These are phyloP conservation scores for Ophiostoma himal-ulmi DNA, from an alignment of 2,329 filamentous ascomycete species.

Conservation along the genomic window DNA sequence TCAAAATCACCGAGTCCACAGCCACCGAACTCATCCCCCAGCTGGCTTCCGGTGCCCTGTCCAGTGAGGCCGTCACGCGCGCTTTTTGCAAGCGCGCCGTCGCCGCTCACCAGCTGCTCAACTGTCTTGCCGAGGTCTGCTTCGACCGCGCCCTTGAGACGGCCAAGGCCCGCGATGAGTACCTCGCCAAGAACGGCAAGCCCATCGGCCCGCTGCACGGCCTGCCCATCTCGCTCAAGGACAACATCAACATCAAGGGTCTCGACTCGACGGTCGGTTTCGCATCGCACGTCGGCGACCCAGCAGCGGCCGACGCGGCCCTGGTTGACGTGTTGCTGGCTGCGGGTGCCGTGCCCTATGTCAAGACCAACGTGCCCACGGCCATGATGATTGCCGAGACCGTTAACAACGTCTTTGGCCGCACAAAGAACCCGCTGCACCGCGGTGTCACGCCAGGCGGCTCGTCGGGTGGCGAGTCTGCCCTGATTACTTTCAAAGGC, in stretches of 20 bases:
- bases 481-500: slow-evolving; percentile 54
- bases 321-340: slow-evolving; percentile 40
- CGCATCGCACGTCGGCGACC: slow-evolving; percentile 53
- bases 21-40: slow-evolving; percentile 34
- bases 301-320: slow-evolving; percentile 41
- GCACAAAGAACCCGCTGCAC: slow-evolving; percentile 57
- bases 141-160: slow-evolving; percentile 48
- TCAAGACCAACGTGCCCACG: slow-evolving; percentile 54
- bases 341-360: slow-evolving; percentile 50
- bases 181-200: slow-evolving; percentile 43
- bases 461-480: slow-evolving; percentile 61
- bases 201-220: slow-evolving; percentile 59
- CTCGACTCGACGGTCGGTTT: slow-evolving; percentile 60
- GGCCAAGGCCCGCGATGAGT: slow-evolving; percentile 46
- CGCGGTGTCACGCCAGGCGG: slow-evolving; percentile 56
- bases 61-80: slow-evolving; percentile 33
- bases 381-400: slow-evolving; percentile 64
- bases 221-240: slow-evolving; percentile 61
- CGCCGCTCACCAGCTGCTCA: slow-evolving; percentile 39
- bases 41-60: slow-evolving; percentile 36
- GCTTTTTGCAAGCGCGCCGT: slow-evolving; percentile 38
- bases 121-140: slow-evolving; percentile 48
- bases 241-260: slow-evolving; percentile 60
- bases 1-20: slow-evolving; percentile 35
- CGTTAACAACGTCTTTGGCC: slow-evolving; percentile 59